Evolutionary conservation across 768 basidiomycete species (phyloP), one percentile per base, ranked within the genome.

Genomic region (Mycena polygramma): DNA sequence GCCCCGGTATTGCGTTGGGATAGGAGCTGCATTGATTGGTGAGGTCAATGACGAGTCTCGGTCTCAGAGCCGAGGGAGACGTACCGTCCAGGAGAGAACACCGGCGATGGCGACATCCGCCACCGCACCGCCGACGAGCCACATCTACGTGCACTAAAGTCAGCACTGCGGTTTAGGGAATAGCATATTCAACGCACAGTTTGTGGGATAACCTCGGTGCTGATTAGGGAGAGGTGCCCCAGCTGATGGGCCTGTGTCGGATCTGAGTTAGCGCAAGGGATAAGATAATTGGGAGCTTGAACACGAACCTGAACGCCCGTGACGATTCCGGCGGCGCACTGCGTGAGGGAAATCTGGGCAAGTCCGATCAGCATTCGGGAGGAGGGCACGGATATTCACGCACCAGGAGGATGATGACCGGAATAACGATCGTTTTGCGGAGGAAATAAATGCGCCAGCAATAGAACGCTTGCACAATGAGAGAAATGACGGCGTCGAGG

Each of bases 381-480:
- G 9, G 41, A 10, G 15, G 41, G 5, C 41, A 11, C 41, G 15
- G 15, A 5, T 30, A 41, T 19, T 1, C 11, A 30, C 60, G 4
- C n/a, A 70, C 72, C 20, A 61, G 4, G 30, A 70, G 22, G 24
- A 74, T 74, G 35, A 73, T 26, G 6, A 19, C 53, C 2, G 68
- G 64, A 14, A 73, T 19, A 3, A 73, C 6, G 20, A 43, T 11
- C 7, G n/a, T 36, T 24, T 68, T 69, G 7, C 63, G 57, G 13
- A 76, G 54, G 30, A 63, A 55, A 37, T 63, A 68, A 26, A 75
- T 71, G 6, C 75, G 45, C 70, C 70, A 74, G 45, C 75, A 66
- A 41, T 71, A 76, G 41, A 76, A 72, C 7, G 61, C 51, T 52
- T 76, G 75, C 13, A 76, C 75, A 19, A 69, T 55, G 35, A 74